Evolutionary conservation across 2,329 filamentous ascomycete species (phyloP), one percentile per base, ranked within the genome.

Genomic region (Colletotrichum tabaci): DNA sequence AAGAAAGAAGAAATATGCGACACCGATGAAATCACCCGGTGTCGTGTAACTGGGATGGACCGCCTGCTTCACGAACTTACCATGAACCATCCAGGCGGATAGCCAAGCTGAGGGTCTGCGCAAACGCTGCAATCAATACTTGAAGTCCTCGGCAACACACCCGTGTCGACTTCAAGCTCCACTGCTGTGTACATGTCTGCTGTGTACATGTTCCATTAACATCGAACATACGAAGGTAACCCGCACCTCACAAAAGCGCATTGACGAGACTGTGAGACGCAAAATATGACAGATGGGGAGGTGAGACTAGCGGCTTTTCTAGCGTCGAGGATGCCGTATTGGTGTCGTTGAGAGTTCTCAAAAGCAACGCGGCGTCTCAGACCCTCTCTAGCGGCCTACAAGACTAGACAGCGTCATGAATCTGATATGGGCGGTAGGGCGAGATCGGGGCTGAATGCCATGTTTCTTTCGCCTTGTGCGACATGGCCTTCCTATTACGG

Each of bases 311-410:
- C 52, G 15, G 52, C 35, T 23, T 46, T 46, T 30, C 61, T 69
- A 35, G 44, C 23, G 60, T 49, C 23, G 55, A 50, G 40, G 23
- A 38, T 61, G 35, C 55, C 47, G 44, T 55, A 46, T 61, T 61
- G 46, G 38, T 44, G 30, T 66, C 47, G 42, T 50, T 66, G 47
- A 42, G 47, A 42, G 35, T 47, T 21, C 16, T 16, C 21, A 70
- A 70, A 70, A 70, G 61, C 61, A 70, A 70, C 30, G 40, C 38
- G 16, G 47, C 26, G 62, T 70, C 67, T 70, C 55, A 44, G 62
- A 55, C 55, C 23, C 35, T 52, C 40, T 50, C 15, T 46, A 50
- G 49, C 65, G n/a, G 18, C 23, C 30, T 53, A 5, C 38, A 18
- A 40, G 26, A 42, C 49, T 35, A 18, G 38, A 47, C 21, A 42